These are phyloP conservation scores for Oryza coarctata DNA, from an alignment of 176 grass and related monocot species.

Conservation along the genomic window DNA sequence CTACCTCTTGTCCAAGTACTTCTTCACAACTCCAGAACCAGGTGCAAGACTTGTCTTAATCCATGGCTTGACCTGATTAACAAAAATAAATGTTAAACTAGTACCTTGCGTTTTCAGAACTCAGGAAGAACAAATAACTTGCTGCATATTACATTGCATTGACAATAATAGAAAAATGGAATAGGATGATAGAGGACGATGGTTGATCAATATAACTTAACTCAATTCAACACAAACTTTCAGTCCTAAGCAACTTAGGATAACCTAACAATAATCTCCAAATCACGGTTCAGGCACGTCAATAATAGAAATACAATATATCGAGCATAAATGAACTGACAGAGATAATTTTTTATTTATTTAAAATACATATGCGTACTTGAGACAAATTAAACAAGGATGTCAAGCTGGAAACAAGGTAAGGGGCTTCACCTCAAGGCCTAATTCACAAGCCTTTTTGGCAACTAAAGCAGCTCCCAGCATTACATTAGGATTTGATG, in stretches of 20 bases:
- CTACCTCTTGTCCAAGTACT: constrained; percentile 90
- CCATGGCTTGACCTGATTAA: constrained; percentile 93
- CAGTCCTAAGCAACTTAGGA: too few species aligned
- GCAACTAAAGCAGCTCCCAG: constrained; percentile 94
- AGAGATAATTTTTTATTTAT: constrained; percentile 14
- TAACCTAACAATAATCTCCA: too few species aligned
- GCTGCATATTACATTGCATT: not conserved
- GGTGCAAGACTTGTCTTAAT: constrained; percentile 99
- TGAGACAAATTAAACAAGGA: not conserved
- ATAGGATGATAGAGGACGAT: not conserved
- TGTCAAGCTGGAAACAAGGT: not conserved
- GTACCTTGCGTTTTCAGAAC: not conserved
- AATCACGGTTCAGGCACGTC: too few species aligned
- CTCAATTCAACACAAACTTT: too few species aligned
- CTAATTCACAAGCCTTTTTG: constrained; percentile 96
- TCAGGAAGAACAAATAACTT: not conserved
- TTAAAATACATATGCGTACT: constrained; percentile 2
- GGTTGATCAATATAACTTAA: not conserved
- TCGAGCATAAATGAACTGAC: constrained; percentile 6
- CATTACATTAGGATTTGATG: constrained; percentile 99
- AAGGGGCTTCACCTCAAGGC: constrained; percentile 67
- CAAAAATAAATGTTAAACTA: constrained; percentile 28
- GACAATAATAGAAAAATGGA: constrained; percentile 3
- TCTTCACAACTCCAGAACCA: constrained; percentile 93
- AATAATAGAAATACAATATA: not conserved